Base-by-base conservation (phyloP, 1,284 basidiomycete genomes). In the Mycena citricolor region DNA sequence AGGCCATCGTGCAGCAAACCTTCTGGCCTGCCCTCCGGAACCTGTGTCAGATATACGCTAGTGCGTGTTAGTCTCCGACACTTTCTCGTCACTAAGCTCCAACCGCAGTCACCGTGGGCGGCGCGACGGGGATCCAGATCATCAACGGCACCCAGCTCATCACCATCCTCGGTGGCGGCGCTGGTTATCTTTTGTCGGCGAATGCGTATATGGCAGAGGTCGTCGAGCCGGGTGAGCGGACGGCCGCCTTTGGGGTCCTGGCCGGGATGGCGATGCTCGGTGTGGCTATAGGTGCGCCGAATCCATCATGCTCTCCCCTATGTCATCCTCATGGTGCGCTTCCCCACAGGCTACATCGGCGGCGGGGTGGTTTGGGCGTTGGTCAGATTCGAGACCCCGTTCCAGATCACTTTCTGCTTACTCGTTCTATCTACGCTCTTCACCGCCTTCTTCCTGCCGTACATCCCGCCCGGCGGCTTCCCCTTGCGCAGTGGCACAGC, bases 181-280 rank as follows among this genome's bases (percentile, higher is more conserved):
- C 42, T 5, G 49, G 49, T 0, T 52, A 52, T 21, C 8, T 44
- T 8, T 35, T 52, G 1, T 39, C 45, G 5, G 45, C 39, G 3
- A 52, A 52, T 32, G 44, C 49, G 16, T 52, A 52, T 32, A 47
- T 52, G 20, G 41, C 49, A 7, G 49, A 52, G 26, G 40, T 48
- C 11, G 49, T 48, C 19, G 33, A 26, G 13, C 35, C 49, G 6
- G 42, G 34, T n/a, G 45, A 45, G 14, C 32, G 50, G 0, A 52
- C 50, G 21, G 50, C 50, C 5, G 45, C 50, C 5, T 52, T 48
- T 12, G 50, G 50, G 2, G 45, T 48, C 8, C 31, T 52, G 13
- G 46, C 45, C 4, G 50, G 45, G 3, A 39, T 44, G 12, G 35
- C 38, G 8, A 52, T 52, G 50, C 26, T 52, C 20, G 46, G 50